phyloP scores from a whole-genome alignment of 1,284 basidiomycete species.

The Athelia sp. region DNA sequence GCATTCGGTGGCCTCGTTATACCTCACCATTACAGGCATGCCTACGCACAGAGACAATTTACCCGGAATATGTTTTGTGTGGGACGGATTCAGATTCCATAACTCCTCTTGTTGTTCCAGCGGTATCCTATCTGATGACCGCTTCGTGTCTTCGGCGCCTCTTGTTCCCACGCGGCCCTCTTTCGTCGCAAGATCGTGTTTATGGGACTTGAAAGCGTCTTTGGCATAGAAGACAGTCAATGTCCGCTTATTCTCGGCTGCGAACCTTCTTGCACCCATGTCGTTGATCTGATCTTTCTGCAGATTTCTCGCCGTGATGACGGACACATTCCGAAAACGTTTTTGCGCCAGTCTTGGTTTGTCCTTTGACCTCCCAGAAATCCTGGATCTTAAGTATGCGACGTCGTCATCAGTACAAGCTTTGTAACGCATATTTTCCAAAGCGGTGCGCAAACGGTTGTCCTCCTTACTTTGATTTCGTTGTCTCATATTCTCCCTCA shows the following conservation, averaged over 20 bases:
- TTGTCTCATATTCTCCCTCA: constrained; percentile 31
- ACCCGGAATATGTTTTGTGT: constrained; percentile 19
- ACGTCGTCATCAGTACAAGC: constrained; percentile 12
- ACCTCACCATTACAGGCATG: constrained; percentile 33
- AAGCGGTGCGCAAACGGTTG: constrained; percentile 5
- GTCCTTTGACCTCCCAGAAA: not conserved
- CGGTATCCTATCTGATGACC: not conserved
- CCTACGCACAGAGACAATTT: constrained; percentile 29
- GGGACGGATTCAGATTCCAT: constrained; percentile 21
- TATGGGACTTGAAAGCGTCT: constrained; percentile 12
- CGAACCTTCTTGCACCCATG: constrained; percentile 7
- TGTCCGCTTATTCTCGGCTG: constrained; percentile 6
- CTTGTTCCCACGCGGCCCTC: not conserved
- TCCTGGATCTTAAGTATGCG: constrained; percentile 5
- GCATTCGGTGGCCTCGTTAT: constrained; percentile 31
- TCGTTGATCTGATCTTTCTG: constrained; percentile 13
- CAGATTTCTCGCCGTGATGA: constrained; percentile 10
- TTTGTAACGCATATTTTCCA: constrained; percentile 14
- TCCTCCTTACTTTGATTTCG: constrained; percentile 4
- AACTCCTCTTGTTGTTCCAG: constrained; percentile 17
- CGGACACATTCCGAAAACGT: constrained; percentile 10
- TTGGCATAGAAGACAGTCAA: constrained; percentile 23
- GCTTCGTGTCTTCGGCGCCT: not conserved
- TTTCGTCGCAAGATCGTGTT: not conserved
- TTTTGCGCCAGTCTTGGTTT: constrained; percentile 1